Percentiles rank a stretch among this genome's conserved stretches.
Conservation (phyloP, 2,329 filamentous ascomycete species). For the Tolypocladium ophioglossoides region DNA sequence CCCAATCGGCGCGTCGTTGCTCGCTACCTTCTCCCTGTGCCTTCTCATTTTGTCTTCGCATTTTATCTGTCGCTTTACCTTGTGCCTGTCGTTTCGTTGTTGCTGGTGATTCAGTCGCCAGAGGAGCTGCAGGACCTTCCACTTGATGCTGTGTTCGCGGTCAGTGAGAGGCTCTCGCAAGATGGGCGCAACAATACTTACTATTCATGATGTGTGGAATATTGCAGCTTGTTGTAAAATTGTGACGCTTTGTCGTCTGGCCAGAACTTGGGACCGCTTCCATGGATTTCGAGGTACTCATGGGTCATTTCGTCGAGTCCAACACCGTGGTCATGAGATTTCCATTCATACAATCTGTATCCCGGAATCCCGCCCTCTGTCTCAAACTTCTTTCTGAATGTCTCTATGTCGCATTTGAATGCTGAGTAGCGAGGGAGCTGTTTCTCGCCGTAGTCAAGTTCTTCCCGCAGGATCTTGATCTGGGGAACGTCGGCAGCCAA, state of each 20-base stretch:
- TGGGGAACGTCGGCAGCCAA: neutral
- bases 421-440: neutral
- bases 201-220: neutral
- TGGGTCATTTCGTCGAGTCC: neutral
- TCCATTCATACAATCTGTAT: neutral
- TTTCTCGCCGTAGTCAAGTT: neutral
- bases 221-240: neutral
- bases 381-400: neutral
- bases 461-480: neutral
- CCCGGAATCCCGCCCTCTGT: neutral
- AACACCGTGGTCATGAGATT: neutral
- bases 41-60: too few relatives aligned
- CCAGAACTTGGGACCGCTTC: neutral
- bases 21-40: neutral
- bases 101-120: neutral
- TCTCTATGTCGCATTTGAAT: neutral
- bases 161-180: neutral
- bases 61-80: neutral
- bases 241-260: neutral
- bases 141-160: neutral
- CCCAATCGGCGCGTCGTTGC: neutral
- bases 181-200: neutral
- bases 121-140: neutral
- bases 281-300: neutral
- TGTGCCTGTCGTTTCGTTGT: neutral